These are phyloP conservation scores for Suillus fuscotomentosus DNA, from an alignment of 768 basidiomycete genomes.

Conservation along the genomic window DNA sequence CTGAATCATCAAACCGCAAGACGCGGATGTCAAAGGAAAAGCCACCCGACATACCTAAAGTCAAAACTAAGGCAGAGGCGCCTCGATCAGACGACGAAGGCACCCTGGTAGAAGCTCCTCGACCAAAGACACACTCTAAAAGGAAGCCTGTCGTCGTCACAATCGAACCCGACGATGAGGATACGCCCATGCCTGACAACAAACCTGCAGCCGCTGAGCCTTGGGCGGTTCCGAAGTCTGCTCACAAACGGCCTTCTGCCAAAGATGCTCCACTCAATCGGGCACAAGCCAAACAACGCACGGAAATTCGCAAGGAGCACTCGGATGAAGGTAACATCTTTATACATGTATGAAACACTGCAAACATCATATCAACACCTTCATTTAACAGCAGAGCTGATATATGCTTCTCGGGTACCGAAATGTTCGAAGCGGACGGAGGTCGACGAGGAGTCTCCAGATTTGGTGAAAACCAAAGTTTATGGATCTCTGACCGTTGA, in stretches of 20 bases:
- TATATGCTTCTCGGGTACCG: neutral
- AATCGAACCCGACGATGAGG: slow-evolving; percentile 1
- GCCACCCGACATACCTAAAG: neutral
- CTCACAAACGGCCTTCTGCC: neutral
- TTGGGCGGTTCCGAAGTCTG: neutral
- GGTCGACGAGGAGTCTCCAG: neutral
- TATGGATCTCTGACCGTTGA: neutral
- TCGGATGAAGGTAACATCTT: neutral
- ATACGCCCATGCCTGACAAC: neutral
- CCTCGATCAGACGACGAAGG: slow-evolving; percentile 25
- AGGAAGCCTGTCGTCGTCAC: slow-evolving; percentile 3
- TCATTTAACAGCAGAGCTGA: neutral
- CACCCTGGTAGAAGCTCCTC: slow-evolving; percentile 24
- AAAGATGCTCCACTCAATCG: neutral
- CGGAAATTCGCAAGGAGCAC: neutral
- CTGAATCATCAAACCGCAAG: slow-evolving; percentile 7
- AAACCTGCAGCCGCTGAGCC: neutral
- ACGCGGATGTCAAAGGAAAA: neutral
- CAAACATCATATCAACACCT: neutral
- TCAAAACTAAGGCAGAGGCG: slow-evolving; percentile 8
- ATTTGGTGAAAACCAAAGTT: neutral
- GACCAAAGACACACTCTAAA: slow-evolving; percentile 3
- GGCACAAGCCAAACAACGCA: neutral
- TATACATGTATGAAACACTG: neutral
- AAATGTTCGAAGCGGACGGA: neutral